Conservation (phyloP, 179 eudicot species). For the Sideroxylon spinosum region DNA sequence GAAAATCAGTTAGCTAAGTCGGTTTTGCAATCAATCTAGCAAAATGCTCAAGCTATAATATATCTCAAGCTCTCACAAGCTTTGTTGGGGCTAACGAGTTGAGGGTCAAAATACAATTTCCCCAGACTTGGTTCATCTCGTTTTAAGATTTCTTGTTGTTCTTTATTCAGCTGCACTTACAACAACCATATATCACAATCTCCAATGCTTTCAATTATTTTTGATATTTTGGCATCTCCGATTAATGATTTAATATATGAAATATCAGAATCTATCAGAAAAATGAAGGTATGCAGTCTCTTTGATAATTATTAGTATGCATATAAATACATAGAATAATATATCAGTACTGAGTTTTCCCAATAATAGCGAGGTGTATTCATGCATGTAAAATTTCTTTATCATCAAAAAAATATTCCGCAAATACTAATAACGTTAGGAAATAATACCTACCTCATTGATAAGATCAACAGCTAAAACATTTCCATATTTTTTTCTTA, state of each 20-base stretch:
- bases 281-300: not conserved
- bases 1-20: not conserved
- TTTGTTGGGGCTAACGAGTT: not conserved
- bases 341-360: not conserved
- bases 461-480: slow-evolving; percentile 90
- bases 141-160: not conserved
- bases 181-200: not conserved
- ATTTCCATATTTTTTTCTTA: slow-evolving; percentile 88
- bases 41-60: not conserved
- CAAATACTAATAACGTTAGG: slow-evolving; percentile 2
- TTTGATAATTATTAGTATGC: not conserved
- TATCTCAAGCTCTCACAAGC: not conserved
- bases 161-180: not conserved
- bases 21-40: not conserved
- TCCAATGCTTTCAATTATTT: not conserved
- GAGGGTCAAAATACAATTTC: not conserved
- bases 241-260: not conserved
- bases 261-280: not conserved
- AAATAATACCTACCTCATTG: slow-evolving; percentile 56
- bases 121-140: not conserved
- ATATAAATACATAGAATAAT: not conserved
- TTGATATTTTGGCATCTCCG: not conserved
- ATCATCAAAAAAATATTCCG: not conserved
- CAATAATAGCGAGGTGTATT: not conserved
- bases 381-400: slow-evolving; percentile 2